Evolutionary conservation across 2,329 filamentous ascomycete species (phyloP).

Genomic region (Colletotrichum liaoningense): DNA sequence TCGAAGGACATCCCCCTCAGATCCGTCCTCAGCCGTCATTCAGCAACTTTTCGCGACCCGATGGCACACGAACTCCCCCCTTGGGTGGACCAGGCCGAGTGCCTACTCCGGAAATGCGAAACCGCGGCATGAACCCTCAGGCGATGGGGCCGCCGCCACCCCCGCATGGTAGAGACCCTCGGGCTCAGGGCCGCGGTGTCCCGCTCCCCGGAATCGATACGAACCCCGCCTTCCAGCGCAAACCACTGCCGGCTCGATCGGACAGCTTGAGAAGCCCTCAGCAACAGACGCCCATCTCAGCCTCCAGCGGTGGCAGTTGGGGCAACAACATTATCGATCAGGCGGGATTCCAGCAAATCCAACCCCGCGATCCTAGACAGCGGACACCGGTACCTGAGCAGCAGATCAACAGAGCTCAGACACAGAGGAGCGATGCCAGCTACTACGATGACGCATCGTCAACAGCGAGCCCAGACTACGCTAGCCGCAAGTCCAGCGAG

Average conservation of each 20-base stretch:
- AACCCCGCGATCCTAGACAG: constrained; percentile 41
- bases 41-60: constrained; percentile 35
- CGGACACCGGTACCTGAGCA: constrained; percentile 37
- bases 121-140: constrained; percentile 42
- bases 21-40: constrained; percentile 35
- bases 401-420: constrained; percentile 42
- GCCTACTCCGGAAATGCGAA: constrained; percentile 36
- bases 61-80: constrained; percentile 34
- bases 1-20: constrained; percentile 8
- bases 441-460: constrained; percentile 73
- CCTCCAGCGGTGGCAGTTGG: constrained; percentile 52
- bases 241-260: constrained; percentile 60
- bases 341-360: constrained; percentile 61
- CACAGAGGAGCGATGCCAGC: constrained; percentile 55
- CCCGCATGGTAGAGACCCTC: constrained; percentile 9
- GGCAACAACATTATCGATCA: constrained; percentile 57
- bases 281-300: constrained; percentile 46
- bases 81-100: constrained; percentile 27
- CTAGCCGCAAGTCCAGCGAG: constrained; percentile 70
- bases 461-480: constrained; percentile 79
- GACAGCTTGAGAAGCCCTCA: constrained; percentile 47
- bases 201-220: constrained; percentile 30
- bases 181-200: constrained; percentile 36
- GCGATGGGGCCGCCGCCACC: constrained; percentile 31
- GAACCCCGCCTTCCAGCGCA: constrained; percentile 56